phyloP scores from a whole-genome alignment of 2,329 filamentous ascomycete genomes.

The Arthrobotrys sphaeroides region DNA sequence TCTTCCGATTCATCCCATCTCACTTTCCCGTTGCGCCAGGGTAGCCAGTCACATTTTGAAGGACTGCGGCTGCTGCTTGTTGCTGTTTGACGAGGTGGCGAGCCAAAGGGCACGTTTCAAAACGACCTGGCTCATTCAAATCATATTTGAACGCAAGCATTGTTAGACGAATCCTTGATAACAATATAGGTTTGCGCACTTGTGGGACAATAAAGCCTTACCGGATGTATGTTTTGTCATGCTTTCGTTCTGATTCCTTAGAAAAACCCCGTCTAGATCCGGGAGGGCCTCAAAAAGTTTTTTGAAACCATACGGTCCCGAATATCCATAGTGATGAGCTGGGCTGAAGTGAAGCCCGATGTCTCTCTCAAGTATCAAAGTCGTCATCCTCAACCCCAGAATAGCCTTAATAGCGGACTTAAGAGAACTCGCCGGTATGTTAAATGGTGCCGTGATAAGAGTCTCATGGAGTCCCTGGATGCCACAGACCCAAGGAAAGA shows the following conservation, averaged over 20 bases:
- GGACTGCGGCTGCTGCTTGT: not conserved
- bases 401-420: not conserved
- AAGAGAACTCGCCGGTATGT: not conserved
- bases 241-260: not conserved
- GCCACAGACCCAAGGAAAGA: conserved; percentile 1
- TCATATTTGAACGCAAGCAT: not conserved
- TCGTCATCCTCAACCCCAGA: not conserved
- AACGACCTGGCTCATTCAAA: not conserved
- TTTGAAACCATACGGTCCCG: not conserved
- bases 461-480: not conserved
- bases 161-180: too few species aligned
- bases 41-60: not conserved
- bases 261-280: not conserved
- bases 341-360: too few species aligned
- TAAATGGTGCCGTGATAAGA: not conserved
- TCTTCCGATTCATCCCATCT: not conserved
- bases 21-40: not conserved
- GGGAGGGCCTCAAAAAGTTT: not conserved
- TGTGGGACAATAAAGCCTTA: not conserved
- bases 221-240: not conserved
- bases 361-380: not conserved
- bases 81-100: not conserved
- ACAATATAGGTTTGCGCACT: too few species aligned
- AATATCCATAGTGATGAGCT: too few species aligned
- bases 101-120: not conserved